Percentiles rank a stretch among this genome's conserved stretches.
These are phyloP conservation scores for Penicillium sp. DNA, from an alignment of 2,329 filamentous ascomycete genomes.

Conservation along the genomic window DNA sequence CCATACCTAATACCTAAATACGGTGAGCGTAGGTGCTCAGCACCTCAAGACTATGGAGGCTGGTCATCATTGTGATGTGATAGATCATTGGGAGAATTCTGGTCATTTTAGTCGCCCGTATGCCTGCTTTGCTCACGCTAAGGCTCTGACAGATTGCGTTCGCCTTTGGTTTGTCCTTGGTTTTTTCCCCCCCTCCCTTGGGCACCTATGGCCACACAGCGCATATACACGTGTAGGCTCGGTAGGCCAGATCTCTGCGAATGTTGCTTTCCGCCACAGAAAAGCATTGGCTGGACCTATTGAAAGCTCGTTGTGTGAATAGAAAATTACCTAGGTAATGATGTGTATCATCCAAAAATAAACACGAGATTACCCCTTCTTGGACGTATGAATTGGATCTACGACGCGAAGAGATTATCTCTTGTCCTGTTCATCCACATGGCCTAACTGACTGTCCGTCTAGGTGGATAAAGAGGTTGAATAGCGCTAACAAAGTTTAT, in stretches of 20 bases:
- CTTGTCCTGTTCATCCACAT: neutral
- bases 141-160: neutral
- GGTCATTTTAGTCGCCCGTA: too few relatives aligned
- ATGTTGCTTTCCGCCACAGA: neutral
- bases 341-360: neutral
- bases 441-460: neutral
- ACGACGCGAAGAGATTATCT: too few relatives aligned
- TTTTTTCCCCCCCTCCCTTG: neutral
- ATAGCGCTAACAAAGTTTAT: neutral
- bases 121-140: neutral
- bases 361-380: neutral
- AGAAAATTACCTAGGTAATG: neutral
- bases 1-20: too few relatives aligned
- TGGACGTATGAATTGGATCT: neutral
- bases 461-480: neutral
- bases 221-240: conserved; percentile 3
- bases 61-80: too few relatives aligned
- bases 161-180: conserved; percentile 1
- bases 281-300: neutral
- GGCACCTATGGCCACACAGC: neutral
- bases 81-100: too few relatives aligned
- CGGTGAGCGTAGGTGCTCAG: too few relatives aligned
- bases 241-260: neutral
- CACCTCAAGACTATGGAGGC: too few relatives aligned
- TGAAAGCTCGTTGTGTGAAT: neutral